These are phyloP conservation scores for Globisporangium takayamanum DNA, from an alignment of 352 stramenopile genomes.

Conservation along the genomic window DNA sequence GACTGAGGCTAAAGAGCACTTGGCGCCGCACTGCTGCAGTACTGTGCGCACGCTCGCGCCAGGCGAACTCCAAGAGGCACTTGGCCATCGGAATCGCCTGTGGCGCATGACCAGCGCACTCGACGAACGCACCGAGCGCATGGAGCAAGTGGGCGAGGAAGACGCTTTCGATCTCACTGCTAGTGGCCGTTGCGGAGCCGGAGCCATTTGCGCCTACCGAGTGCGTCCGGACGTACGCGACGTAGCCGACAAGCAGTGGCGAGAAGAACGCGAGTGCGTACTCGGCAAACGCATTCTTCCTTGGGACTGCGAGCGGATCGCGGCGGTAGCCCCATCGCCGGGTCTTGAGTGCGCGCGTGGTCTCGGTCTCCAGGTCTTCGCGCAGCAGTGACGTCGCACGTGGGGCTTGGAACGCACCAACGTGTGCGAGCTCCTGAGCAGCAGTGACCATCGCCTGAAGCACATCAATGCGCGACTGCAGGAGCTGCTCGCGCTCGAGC, in stretches of 20 bases:
- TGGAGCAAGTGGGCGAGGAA: conserved; percentile 71
- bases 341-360: conserved; percentile 52
- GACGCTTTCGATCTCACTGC: conserved; percentile 55
- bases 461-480: conserved; percentile 65
- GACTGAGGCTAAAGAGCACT: conserved; percentile 66
- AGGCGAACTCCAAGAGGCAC: conserved; percentile 63
- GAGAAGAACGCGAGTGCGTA: conserved; percentile 66
- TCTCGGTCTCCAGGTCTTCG: conserved; percentile 37
- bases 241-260: conserved; percentile 66
- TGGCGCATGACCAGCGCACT: conserved; percentile 54
- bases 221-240: conserved; percentile 43
- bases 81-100: conserved; percentile 64
- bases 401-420: conserved; percentile 25
- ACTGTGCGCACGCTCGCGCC: conserved; percentile 34
- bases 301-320: conserved; percentile 33
- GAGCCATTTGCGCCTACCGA: neutral
- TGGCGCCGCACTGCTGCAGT: conserved; percentile 60
- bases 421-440: conserved; percentile 59
- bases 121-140: conserved; percentile 55
- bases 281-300: conserved; percentile 59
- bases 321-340: conserved; percentile 64
- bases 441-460: conserved; percentile 50
- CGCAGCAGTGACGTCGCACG: conserved; percentile 34
- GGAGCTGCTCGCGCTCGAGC: conserved; percentile 63
- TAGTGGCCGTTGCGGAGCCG: neutral